A percentile compares a stretch with the other conserved stretches of the same genome.
Conservation (phyloP, 768 basidiomycete genomes). For the Chlorophyllum brunneum region DNA sequence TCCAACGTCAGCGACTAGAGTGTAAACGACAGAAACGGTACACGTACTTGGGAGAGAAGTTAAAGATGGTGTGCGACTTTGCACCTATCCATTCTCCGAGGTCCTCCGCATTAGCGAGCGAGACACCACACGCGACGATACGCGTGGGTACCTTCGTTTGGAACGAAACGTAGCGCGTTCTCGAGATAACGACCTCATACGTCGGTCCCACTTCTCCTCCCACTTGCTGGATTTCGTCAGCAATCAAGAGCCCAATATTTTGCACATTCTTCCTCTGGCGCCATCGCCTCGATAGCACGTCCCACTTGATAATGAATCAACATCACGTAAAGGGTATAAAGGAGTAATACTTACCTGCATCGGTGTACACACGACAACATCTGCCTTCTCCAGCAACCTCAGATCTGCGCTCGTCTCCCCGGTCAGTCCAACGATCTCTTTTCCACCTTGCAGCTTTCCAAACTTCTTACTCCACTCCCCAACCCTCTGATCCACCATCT, state of each 20-base stretch:
- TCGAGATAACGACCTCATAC: slow-evolving; percentile 93
- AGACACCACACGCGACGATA: slow-evolving; percentile 92
- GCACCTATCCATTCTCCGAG: slow-evolving; percentile 98
- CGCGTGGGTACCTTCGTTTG: slow-evolving; percentile 92
- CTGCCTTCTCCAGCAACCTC: slow-evolving; percentile 83
- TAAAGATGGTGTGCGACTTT: slow-evolving; percentile 92
- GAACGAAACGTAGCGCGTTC: slow-evolving; percentile 96
- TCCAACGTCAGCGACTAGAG: slow-evolving; percentile 6
- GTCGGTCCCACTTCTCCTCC: slow-evolving; percentile 95
- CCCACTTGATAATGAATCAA: slow-evolving; percentile 60
- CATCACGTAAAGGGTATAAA: background rate
- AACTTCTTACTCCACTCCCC: slow-evolving; percentile 90
- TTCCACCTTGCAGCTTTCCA: slow-evolving; percentile 76
- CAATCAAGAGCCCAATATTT: slow-evolving; percentile 87
- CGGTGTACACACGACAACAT: slow-evolving; percentile 93
- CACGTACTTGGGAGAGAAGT: slow-evolving; percentile 85
- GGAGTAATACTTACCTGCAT: slow-evolving; percentile 56
- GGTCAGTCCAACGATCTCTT: slow-evolving; percentile 90
- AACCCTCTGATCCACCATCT: slow-evolving; percentile 92
- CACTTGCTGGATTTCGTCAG: slow-evolving; percentile 92
- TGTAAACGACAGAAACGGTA: background rate
- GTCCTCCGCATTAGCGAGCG: slow-evolving; percentile 92
- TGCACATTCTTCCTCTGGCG: slow-evolving; percentile 96
- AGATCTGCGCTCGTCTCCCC: slow-evolving; percentile 94
- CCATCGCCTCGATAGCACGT: slow-evolving; percentile 91